Base-by-base conservation (phyloP, 371 early-diverging fungal genomes). In the Haplosporangium sp. region DNA sequence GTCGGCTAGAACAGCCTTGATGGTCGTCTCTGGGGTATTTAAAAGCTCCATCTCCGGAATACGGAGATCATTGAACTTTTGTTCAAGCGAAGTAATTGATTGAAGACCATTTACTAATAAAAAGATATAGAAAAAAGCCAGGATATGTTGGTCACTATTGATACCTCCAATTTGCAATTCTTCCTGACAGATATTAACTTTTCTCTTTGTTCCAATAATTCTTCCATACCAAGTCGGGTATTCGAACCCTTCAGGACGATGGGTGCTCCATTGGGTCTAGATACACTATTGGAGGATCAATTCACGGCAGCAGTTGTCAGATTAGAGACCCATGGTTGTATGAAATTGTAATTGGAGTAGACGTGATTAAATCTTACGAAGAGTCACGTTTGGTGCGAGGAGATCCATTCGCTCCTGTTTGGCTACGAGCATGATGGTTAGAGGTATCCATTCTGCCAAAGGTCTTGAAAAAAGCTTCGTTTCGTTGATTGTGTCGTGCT, bases 41-140 rank as follows among this genome's bases (percentile, higher is more conserved):
- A 90, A 88, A 45, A 94, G 84, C 57, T 91, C 91, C 34, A 92
- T 72, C 76, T 92, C 93, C 60, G 89, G 91, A 58, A 92, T 90
- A 48, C 84, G 84, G 39, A 89, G 83, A 20, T 86, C 85, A 74
- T 89, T 83, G 72, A 89, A 90, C 69, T 86, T 85, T 72, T 87
- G 88, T 65, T 92, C 91, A 11, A 92, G 69, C n/a, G 76, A 74
- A 0, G 86, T 88, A 34, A 90, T 76, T n/a, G 90, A 86, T 52
- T 86, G 86, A 0, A 90, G 85, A 37, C 90, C 90, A 72, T 89
- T 89, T 53, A 90, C 86, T 39, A 50, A n/a, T 50, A n/a, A 50
- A 50, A 15, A 50, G 15, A 5, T 4, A 50, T 15, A 50, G n/a
- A n/a, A 6, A 15, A 50, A 7, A n/a, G n/a, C n/a, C n/a, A 50